Evolutionary conservation across 441 rosid species (phyloP).

Genomic region (Biscutella laevigata): DNA sequence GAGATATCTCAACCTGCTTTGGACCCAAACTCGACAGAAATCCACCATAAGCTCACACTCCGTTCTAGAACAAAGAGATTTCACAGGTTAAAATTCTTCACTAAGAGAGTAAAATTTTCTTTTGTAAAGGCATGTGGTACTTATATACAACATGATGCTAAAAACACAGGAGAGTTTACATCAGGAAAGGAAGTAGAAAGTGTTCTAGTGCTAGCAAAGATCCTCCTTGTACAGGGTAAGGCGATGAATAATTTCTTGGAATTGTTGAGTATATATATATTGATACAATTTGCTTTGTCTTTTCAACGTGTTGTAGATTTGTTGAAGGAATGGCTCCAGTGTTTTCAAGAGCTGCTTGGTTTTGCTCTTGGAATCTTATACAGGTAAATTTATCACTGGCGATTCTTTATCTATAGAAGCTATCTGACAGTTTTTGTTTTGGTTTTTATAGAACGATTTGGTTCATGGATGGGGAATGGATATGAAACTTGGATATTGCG

Average conservation of each 20-base stretch:
- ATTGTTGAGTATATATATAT: neutral
- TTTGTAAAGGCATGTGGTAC: conserved; percentile 20
- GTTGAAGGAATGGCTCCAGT: conserved; percentile 99
- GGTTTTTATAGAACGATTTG: conserved; percentile 60
- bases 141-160: conserved; percentile 16
- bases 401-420: neutral
- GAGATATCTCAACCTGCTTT: conserved; percentile 99
- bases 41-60: conserved; percentile 86
- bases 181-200: conserved; percentile 54
- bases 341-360: conserved; percentile 93
- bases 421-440: neutral
- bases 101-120: too few relatives aligned
- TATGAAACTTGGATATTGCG: conserved; percentile 92
- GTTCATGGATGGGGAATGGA: conserved; percentile 99
- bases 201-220: conserved; percentile 71
- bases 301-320: conserved; percentile 47
- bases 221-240: conserved; percentile 95
- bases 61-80: conserved; percentile 56
- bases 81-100: conserved; percentile 48
- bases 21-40: conserved; percentile 75
- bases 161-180: conserved; percentile 70
- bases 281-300: neutral
- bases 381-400: conserved; percentile 42
- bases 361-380: conserved; percentile 95
- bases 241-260: conserved; percentile 23